Evolutionary conservation across 1,284 basidiomycete species (phyloP).

Genomic region (Grifola frondosa): DNA sequence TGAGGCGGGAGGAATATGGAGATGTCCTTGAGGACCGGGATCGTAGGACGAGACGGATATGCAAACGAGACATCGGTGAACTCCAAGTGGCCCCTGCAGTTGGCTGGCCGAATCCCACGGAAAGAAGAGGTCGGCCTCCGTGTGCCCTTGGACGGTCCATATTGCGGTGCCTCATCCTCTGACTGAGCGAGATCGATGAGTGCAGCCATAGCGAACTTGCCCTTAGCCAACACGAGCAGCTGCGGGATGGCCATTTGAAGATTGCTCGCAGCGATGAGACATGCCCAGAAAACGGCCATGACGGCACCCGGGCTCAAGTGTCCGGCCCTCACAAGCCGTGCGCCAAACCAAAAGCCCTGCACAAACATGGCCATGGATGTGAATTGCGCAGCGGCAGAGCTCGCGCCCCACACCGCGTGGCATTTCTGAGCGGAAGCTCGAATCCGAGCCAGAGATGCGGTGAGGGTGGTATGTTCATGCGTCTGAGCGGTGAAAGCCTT

Average conservation of each 20-base stretch:
- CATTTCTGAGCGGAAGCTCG: conserved; percentile 53
- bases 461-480: conserved; percentile 57
- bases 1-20: conserved; percentile 77
- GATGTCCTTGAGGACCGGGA: conserved; percentile 62
- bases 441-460: conserved; percentile 46
- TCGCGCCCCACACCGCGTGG: conserved; percentile 76
- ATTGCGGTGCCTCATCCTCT: conserved; percentile 12
- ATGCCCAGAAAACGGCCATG: conserved; percentile 97
- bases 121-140: conserved; percentile 40
- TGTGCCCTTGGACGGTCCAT: conserved; percentile 20
- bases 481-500: conserved; percentile 91
- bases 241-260: conserved; percentile 86
- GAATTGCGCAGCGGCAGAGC: conserved; percentile 72
- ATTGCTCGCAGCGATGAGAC: conserved; percentile 84
- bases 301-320: conserved; percentile 73
- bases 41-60: conserved; percentile 80
- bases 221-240: conserved; percentile 78
- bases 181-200: conserved; percentile 64
- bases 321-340: conserved; percentile 78
- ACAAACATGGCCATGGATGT: conserved; percentile 92
- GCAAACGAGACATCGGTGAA: conserved; percentile 79
- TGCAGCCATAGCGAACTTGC: conserved; percentile 81
- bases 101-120: conserved; percentile 57
- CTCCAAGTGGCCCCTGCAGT: conserved; percentile 76
- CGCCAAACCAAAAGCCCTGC: conserved; percentile 95